Evolutionary conservation across 768 basidiomycete genomes (phyloP).

Genomic region (Russula griseocarnosa): DNA sequence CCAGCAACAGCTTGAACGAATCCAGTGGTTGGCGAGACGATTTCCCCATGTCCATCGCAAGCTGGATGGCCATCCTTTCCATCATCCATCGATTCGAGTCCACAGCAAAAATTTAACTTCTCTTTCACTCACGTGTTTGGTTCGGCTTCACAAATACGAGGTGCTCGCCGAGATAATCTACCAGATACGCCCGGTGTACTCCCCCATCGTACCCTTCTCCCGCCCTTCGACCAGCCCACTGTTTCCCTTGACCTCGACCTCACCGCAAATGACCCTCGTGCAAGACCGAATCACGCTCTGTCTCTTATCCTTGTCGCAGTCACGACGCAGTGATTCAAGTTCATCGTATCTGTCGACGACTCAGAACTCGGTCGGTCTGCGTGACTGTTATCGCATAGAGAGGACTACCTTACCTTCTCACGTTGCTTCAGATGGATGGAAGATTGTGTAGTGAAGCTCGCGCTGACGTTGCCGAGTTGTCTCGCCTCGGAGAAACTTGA

Average conservation of each 20-base stretch:
- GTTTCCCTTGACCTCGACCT: too few species aligned
- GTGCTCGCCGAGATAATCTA: too few species aligned
- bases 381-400: background rate
- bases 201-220: background rate
- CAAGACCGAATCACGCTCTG: background rate
- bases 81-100: slow-evolving; percentile 9
- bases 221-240: background rate
- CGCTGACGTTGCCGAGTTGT: slow-evolving; percentile 39
- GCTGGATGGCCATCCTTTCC: slow-evolving; percentile 8
- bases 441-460: slow-evolving; percentile 38
- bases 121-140: background rate
- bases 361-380: slow-evolving; percentile 37
- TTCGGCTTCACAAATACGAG: slow-evolving; percentile 1
- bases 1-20: too few species aligned
- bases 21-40: background rate
- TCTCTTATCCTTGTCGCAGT: background rate
- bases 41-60: background rate
- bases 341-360: slow-evolving; percentile 42
- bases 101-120: background rate
- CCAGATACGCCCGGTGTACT: slow-evolving; percentile 11
- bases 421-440: slow-evolving; percentile 39
- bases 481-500: slow-evolving; percentile 40
- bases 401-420: background rate
- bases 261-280: background rate
- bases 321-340: slow-evolving; percentile 40